Evolutionary conservation across 768 basidiomycete genomes (phyloP).

Genomic region (Tylopilus cervinicoccineus): DNA sequence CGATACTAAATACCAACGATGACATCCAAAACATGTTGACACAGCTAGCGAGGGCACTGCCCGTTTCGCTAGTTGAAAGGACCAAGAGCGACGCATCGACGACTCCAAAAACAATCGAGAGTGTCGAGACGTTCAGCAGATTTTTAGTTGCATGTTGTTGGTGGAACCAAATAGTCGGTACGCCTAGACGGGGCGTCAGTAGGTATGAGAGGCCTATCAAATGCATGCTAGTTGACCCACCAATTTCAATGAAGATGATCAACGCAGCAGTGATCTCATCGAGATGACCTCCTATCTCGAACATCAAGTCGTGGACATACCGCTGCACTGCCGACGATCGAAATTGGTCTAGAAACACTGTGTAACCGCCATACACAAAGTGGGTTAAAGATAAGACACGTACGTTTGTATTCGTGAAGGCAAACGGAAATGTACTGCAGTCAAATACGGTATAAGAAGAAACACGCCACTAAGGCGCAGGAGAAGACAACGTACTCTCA

Average conservation of each 20-base stretch:
- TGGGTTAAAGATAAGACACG: background rate
- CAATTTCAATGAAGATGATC: conserved; percentile 48
- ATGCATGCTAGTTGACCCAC: conserved; percentile 25
- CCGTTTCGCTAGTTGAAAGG: conserved; percentile 35
- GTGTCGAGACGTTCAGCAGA: conserved; percentile 46
- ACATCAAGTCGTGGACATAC: conserved; percentile 45
- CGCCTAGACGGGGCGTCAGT: conserved; percentile 29
- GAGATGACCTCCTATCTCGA: conserved; percentile 49
- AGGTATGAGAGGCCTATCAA: background rate
- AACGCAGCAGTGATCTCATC: conserved; percentile 45
- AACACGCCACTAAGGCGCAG: background rate
- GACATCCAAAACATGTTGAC: conserved; percentile 55
- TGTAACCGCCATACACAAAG: background rate
- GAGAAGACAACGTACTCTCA: conserved; percentile 32
- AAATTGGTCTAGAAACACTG: conserved; percentile 40
- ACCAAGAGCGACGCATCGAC: conserved; percentile 48
- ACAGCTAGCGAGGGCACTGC: conserved; percentile 29
- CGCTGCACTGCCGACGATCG: conserved; percentile 47
- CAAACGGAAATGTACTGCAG: conserved; percentile 48
- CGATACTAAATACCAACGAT: conserved; percentile 49
- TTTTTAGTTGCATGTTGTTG: conserved; percentile 47
- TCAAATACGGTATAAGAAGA: background rate
- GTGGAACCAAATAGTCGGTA: conserved; percentile 50
- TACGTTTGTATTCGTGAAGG: conserved; percentile 43
- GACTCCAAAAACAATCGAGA: conserved; percentile 53